phyloP scores from a whole-genome alignment of 495 filamentous ascomycete species.

The Haplographium delicatum region DNA sequence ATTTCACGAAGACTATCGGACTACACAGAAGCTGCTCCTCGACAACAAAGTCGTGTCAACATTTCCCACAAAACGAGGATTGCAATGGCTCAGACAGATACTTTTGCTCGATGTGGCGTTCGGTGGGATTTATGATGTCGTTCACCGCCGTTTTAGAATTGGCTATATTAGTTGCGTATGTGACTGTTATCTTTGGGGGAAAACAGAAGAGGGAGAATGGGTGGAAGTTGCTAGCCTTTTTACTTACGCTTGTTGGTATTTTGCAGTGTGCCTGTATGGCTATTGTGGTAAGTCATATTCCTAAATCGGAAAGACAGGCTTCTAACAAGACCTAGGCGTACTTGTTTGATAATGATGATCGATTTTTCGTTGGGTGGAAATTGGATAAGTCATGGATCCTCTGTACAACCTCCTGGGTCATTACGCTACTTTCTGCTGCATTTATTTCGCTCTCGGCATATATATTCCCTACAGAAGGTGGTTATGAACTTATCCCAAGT shows the following conservation, averaged over 20 bases:
- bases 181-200: conserved; percentile 70
- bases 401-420: conserved; percentile 66
- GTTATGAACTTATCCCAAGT: conserved; percentile 61
- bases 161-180: conserved; percentile 66
- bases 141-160: conserved; percentile 73
- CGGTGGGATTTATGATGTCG: conserved; percentile 79
- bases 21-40: conserved; percentile 73
- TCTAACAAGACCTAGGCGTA: conserved; percentile 52
- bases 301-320: neutral
- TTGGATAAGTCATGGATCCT: conserved; percentile 74
- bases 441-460: conserved; percentile 58
- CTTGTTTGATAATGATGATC: conserved; percentile 76
- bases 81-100: conserved; percentile 61
- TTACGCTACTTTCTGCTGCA: conserved; percentile 55
- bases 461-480: conserved; percentile 72
- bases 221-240: conserved; percentile 64
- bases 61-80: conserved; percentile 58
- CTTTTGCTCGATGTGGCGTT: conserved; percentile 91
- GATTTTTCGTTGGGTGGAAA: conserved; percentile 81
- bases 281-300: conserved; percentile 61
- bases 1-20: conserved; percentile 65
- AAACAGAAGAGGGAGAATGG: conserved; percentile 68
- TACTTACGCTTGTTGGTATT: conserved; percentile 56
- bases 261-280: conserved; percentile 68
- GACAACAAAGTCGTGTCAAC: conserved; percentile 30